phyloP scores from a whole-genome alignment of 768 basidiomycete species.

The Mrakia hoshinonis region DNA sequence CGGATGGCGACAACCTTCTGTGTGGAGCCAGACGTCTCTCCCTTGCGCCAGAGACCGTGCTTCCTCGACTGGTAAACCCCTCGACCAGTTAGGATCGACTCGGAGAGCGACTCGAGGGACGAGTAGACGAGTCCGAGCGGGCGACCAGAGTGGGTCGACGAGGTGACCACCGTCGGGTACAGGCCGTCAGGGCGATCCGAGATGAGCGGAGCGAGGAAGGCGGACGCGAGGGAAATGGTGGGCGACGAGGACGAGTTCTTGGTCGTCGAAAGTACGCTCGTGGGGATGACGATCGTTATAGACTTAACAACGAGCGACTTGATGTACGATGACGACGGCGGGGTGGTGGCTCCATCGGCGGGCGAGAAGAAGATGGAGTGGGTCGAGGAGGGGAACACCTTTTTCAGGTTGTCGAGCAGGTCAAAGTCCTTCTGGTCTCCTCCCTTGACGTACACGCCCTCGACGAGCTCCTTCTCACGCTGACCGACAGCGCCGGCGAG shows the following conservation, averaged over 20 bases:
- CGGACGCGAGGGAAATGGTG: conserved; percentile 69
- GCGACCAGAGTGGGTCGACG: conserved; percentile 41
- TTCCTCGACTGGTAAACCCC: conserved; percentile 95
- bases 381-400: conserved; percentile 27
- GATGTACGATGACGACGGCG: conserved; percentile 56
- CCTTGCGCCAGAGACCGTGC: conserved; percentile 93
- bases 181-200: conserved; percentile 88
- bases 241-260: conserved; percentile 44
- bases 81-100: conserved; percentile 76
- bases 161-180: conserved; percentile 84
- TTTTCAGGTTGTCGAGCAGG: conserved; percentile 48
- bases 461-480: conserved; percentile 60
- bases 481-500: conserved; percentile 68
- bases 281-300: conserved; percentile 64
- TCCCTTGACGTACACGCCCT: conserved; percentile 66
- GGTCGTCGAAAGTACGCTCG: conserved; percentile 57
- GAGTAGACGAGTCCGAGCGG: conserved; percentile 90
- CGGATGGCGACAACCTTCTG: conserved; percentile 77
- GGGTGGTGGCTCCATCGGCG: conserved; percentile 41
- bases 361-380: conserved; percentile 35
- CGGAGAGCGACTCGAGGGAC: conserved; percentile 70
- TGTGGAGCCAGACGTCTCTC: conserved; percentile 88
- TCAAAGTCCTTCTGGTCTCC: conserved; percentile 32
- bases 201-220: conserved; percentile 69
- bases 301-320: conserved; percentile 50